These are phyloP conservation scores for Rosa hybrid DNA, from an alignment of 331 rosid genomes.

Conservation along the genomic window DNA sequence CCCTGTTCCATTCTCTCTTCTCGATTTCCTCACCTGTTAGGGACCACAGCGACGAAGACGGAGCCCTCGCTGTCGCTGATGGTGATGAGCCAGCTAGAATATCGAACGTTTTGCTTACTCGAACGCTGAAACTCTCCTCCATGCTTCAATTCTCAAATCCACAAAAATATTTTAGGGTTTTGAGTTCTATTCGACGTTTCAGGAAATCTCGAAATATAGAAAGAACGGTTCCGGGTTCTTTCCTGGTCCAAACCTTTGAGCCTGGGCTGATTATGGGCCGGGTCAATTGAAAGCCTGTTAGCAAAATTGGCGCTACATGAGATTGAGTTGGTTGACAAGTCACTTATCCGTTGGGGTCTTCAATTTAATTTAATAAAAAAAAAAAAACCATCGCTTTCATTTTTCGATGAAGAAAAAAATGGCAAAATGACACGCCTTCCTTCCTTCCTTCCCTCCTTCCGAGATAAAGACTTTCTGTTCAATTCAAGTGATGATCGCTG, in stretches of 20 bases:
- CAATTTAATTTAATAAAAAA: not conserved
- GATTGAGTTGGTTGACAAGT: not conserved
- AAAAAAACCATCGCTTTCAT: constrained; percentile 10
- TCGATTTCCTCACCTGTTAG: constrained; percentile 75
- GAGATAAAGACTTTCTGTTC: not conserved
- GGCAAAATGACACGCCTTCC: not conserved
- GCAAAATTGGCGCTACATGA: too few relatives aligned
- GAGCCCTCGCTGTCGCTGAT: constrained; percentile 17
- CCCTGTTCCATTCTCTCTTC: constrained; percentile 40
- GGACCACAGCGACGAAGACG: constrained; percentile 55
- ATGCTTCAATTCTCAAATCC: constrained; percentile 17
- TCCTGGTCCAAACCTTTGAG: not conserved
- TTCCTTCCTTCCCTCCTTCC: too few relatives aligned
- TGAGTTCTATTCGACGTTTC: not conserved
- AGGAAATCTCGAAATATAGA: not conserved
- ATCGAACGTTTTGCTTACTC: constrained; percentile 58
- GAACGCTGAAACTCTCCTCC: constrained; percentile 63
- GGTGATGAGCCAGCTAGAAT: constrained; percentile 27
- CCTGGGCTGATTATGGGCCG: not conserved
- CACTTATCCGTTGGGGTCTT: too few relatives aligned
- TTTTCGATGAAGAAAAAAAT: not conserved
- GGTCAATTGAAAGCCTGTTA: not conserved
- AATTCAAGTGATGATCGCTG: not conserved
- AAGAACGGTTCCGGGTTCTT: not conserved
- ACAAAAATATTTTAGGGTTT: not conserved